Evolutionary conservation across 1,284 basidiomycete species (phyloP).

Genomic region (Rugosomyces carneus): DNA sequence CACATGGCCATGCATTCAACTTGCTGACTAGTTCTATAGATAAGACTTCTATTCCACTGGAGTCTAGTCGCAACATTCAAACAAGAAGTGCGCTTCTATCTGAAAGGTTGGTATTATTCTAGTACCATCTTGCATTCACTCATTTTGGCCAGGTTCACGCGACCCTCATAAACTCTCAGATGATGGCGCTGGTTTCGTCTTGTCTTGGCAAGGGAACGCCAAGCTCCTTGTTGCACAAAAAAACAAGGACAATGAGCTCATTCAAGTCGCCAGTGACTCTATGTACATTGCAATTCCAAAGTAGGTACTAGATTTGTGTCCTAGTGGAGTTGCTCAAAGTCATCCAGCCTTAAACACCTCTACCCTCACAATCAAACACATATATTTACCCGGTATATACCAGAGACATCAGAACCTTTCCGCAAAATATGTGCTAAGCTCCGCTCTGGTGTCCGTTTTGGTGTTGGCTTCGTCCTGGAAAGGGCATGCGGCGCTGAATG

Average conservation of each 20-base stretch:
- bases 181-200: constrained; percentile 84
- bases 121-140: constrained; percentile 9
- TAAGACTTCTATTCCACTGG: constrained; percentile 86
- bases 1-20: not conserved
- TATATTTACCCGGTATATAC: constrained; percentile 11
- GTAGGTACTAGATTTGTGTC: constrained; percentile 37
- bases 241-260: constrained; percentile 74
- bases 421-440: constrained; percentile 75
- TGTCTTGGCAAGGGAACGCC: constrained; percentile 81
- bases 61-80: constrained; percentile 67
- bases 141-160: constrained; percentile 56
- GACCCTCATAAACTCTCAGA: constrained; percentile 77
- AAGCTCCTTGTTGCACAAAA: constrained; percentile 68
- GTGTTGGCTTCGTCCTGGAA: constrained; percentile 82
- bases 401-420: constrained; percentile 25
- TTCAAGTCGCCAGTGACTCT: constrained; percentile 80
- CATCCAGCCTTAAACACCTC: constrained; percentile 21
- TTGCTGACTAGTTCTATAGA: constrained; percentile 33
- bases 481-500: constrained; percentile 82
- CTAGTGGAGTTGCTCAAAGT: not conserved
- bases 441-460: constrained; percentile 86
- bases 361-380: constrained; percentile 13
- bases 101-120: constrained; percentile 62
- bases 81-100: constrained; percentile 72
- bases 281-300: constrained; percentile 82